These are phyloP conservation scores for Eucalyptus sp. DNA, from an alignment of 345 rosid genomes.

Conservation along the genomic window DNA sequence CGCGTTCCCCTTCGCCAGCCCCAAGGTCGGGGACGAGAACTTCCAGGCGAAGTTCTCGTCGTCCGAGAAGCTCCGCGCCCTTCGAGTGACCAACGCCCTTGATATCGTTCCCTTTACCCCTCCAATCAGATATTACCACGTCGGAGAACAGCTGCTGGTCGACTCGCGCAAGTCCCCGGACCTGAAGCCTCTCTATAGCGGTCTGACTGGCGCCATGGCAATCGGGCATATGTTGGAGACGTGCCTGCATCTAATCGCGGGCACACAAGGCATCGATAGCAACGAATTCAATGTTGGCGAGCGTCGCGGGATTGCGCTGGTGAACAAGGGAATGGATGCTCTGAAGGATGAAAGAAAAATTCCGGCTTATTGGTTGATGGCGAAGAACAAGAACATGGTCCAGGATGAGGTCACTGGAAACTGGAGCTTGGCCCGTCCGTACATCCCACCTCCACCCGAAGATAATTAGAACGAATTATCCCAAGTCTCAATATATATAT, in stretches of 20 bases:
- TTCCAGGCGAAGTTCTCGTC: constrained; percentile 21
- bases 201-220: constrained; percentile 2
- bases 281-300: constrained; percentile 34
- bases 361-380: constrained; percentile 43
- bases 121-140: constrained; percentile 36
- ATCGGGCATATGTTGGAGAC: constrained; percentile 47
- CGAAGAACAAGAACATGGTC: constrained; percentile 51
- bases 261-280: constrained; percentile 34
- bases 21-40: constrained; percentile 42
- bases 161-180: constrained; percentile 44
- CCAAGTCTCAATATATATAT: background rate
- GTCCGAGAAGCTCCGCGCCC: constrained; percentile 29
- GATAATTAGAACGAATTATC: background rate
- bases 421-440: background rate
- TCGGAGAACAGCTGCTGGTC: constrained; percentile 45
- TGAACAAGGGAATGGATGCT: constrained; percentile 36
- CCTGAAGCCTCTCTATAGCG: constrained; percentile 8
- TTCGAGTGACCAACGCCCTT: constrained; percentile 29
- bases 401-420: background rate
- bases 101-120: constrained; percentile 62
- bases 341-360: constrained; percentile 16
- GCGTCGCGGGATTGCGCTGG: constrained; percentile 34
- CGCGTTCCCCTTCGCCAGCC: constrained; percentile 43
- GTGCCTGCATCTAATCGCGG: constrained; percentile 65
- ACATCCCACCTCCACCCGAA: background rate